Percentiles rank a stretch among this genome's conserved stretches.
These are phyloP conservation scores for Tetrahymena thermophila DNA, from an alignment of 73 alveolate species.

Conservation along the genomic window DNA sequence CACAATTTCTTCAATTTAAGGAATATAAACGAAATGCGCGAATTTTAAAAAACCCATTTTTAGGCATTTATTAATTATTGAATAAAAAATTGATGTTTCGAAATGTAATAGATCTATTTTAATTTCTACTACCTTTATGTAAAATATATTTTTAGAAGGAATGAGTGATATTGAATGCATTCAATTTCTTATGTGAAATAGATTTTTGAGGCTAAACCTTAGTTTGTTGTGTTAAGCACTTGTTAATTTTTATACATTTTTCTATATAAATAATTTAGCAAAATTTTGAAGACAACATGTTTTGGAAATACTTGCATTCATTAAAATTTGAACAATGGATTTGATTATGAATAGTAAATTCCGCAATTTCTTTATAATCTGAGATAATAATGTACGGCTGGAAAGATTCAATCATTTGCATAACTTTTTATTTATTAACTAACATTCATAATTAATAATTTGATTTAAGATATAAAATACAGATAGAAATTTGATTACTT, in stretches of 20 bases:
- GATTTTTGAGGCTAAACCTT: background rate
- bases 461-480: background rate
- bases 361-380: background rate
- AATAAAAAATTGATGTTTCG: background rate
- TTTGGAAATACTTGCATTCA: background rate
- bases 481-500: background rate
- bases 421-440: background rate
- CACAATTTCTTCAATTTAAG: background rate
- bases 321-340: background rate
- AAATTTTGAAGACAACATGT: background rate
- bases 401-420: background rate
- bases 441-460: background rate
- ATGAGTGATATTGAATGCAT: background rate
- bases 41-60: background rate
- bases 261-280: background rate
- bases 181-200: background rate
- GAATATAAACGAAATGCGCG: background rate
- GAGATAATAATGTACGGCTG: background rate
- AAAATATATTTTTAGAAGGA: too few species aligned
- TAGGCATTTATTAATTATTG: background rate
- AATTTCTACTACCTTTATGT: background rate
- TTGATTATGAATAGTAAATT: background rate
- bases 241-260: background rate
- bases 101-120: background rate
- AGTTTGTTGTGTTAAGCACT: background rate